phyloP scores from a whole-genome alignment of 768 basidiomycete species.

The Clitopilus passeckerianus region DNA sequence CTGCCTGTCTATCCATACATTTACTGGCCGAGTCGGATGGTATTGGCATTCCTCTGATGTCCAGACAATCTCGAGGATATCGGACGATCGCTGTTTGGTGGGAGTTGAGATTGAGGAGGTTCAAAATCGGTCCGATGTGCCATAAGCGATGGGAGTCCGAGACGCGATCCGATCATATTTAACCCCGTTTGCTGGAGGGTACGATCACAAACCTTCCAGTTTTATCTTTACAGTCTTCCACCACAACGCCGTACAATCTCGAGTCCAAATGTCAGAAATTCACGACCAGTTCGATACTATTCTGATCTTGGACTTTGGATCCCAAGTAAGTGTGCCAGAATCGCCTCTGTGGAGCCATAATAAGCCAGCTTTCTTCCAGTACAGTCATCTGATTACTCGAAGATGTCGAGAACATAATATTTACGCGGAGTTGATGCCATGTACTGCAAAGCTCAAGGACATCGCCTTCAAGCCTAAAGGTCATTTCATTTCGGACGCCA shows the following conservation, averaged over 20 bases:
- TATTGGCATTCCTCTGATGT: neutral
- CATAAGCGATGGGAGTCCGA: neutral
- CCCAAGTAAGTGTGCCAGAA: conserved; percentile 56
- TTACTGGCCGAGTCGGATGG: neutral
- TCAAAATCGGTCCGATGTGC: neutral
- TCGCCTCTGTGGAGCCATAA: neutral
- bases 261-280: conserved; percentile 72
- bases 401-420: conserved; percentile 97
- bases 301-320: conserved; percentile 95
- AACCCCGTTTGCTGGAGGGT: neutral
- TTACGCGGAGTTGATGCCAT: conserved; percentile 96
- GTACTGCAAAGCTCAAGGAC: conserved; percentile 86
- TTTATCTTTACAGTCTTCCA: neutral
- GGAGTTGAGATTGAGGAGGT: neutral
- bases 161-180: neutral
- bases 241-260: neutral
- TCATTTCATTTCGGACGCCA: conserved; percentile 16
- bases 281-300: conserved; percentile 95
- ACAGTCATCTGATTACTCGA: conserved; percentile 95
- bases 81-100: neutral
- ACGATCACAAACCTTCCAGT: neutral
- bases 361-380: conserved; percentile 40
- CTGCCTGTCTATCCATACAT: neutral
- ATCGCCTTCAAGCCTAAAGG: conserved; percentile 94
- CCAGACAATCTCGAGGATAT: neutral